Evolutionary conservation across 306 rosid genomes (phyloP).

Genomic region (Fagus sylvatica): DNA sequence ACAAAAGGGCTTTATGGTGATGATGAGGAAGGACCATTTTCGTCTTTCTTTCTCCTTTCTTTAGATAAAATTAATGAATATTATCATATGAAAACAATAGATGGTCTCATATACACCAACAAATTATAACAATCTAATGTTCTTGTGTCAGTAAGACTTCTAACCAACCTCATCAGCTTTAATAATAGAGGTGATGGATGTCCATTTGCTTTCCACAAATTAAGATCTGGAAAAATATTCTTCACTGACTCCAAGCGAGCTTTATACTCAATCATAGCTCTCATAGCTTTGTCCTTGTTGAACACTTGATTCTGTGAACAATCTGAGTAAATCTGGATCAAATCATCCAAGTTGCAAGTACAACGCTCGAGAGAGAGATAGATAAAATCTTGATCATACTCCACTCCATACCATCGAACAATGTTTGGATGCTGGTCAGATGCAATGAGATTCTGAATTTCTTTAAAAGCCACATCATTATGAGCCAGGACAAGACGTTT

Average conservation of each 20-base stretch:
- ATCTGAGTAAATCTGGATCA: conserved; percentile 45
- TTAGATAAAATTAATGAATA: neutral
- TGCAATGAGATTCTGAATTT: conserved; percentile 74
- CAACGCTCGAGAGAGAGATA: conserved; percentile 83
- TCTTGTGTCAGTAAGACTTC: conserved; percentile 14
- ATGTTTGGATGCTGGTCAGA: conserved; percentile 81
- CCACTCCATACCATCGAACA: conserved; percentile 86
- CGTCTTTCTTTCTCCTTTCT: neutral
- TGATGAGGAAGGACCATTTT: neutral
- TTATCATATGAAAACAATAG: neutral
- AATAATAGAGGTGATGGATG: conserved; percentile 53
- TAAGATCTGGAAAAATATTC: conserved; percentile 32
- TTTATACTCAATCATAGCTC: conserved; percentile 29
- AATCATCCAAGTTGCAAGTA: conserved; percentile 63
- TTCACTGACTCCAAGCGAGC: conserved; percentile 36
- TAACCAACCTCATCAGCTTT: conserved; percentile 75
- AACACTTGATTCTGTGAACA: conserved; percentile 14
- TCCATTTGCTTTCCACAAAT: conserved; percentile 58
- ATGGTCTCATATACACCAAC: neutral
- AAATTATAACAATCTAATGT: neutral
- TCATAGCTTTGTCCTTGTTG: conserved; percentile 29
- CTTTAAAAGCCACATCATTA: conserved; percentile 65
- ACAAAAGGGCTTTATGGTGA: neutral
- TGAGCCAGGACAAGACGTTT: conserved; percentile 85
- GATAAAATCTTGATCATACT: conserved; percentile 76